Conservation (phyloP, 345 rosid genomes). For the Eucalyptus urophylla region DNA sequence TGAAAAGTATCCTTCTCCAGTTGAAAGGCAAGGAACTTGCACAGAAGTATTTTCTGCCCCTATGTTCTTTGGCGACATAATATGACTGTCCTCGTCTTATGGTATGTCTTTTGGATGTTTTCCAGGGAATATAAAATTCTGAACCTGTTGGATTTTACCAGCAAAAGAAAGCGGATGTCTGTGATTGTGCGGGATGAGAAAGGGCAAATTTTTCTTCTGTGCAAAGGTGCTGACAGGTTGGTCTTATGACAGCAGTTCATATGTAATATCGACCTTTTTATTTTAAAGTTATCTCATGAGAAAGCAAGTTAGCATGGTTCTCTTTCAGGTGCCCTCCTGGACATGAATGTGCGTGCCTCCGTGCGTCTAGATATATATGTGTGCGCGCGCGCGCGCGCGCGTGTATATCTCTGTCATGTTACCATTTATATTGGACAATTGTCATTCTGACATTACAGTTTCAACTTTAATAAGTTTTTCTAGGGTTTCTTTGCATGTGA, state of each 20-base stretch:
- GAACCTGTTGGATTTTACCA: conserved; percentile 87
- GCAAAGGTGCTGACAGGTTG: conserved; percentile 99
- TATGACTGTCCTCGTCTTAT: not conserved
- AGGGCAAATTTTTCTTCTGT: conserved; percentile 85
- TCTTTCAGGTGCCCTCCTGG: not conserved
- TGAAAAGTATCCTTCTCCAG: conserved; percentile 47
- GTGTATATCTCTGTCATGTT: not conserved
- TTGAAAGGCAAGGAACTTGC: conserved; percentile 55
- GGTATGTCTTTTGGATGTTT: not conserved
- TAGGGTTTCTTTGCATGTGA: not conserved
- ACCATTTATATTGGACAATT: not conserved
- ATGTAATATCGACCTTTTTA: not conserved
- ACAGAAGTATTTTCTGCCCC: not conserved
- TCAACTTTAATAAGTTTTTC: not conserved
- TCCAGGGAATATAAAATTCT: conserved; percentile 91
- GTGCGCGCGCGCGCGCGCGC: rapidly evolving
- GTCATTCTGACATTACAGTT: not conserved
- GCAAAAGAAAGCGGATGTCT: conserved; percentile 98
- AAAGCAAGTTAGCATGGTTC: not conserved
- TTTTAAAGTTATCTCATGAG: not conserved
- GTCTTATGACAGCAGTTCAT: not conserved
- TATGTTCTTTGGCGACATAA: not conserved
- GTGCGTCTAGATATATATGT: too few species aligned
- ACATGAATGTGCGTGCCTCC: not conserved
- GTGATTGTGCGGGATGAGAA: conserved; percentile 79